Evolutionary conservation across 2,329 filamentous ascomycete species (phyloP).

Genomic region (Penicillium sp.): DNA sequence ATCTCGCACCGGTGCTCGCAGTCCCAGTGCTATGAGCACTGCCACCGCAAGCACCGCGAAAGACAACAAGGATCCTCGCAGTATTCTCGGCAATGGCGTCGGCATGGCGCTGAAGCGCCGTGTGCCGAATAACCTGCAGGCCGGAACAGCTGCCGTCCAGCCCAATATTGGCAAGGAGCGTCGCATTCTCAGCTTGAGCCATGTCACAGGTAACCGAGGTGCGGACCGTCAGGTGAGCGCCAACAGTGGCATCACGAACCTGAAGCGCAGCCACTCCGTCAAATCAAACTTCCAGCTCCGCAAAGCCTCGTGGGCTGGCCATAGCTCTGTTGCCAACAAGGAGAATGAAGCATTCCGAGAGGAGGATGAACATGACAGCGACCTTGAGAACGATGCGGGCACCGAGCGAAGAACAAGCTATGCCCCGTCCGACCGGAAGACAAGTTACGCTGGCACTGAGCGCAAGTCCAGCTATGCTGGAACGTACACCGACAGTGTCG

Average conservation of each 20-base stretch:
- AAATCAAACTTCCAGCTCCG: slow-evolving; percentile 61
- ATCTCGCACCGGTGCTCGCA: slow-evolving; percentile 34
- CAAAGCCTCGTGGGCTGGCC: slow-evolving; percentile 69
- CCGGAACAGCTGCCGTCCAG: slow-evolving; percentile 44
- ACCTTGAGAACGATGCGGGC: slow-evolving; percentile 51
- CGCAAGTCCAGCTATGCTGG: slow-evolving; percentile 30
- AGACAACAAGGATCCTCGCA: slow-evolving; percentile 35
- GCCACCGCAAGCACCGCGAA: slow-evolving; percentile 32
- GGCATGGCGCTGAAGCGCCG: slow-evolving; percentile 53
- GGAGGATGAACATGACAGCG: slow-evolving; percentile 55
- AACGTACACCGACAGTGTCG: slow-evolving; percentile 42
- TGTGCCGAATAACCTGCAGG: slow-evolving; percentile 44
- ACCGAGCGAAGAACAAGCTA: slow-evolving; percentile 47
- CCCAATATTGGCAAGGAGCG: slow-evolving; percentile 58
- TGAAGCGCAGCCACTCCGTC: slow-evolving; percentile 77
- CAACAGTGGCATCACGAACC: slow-evolving; percentile 50
- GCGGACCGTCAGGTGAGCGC: slow-evolving; percentile 34
- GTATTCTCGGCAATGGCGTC: slow-evolving; percentile 42
- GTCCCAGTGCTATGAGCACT: slow-evolving; percentile 33
- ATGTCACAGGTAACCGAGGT: slow-evolving; percentile 72
- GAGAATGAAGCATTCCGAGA: slow-evolving; percentile 65
- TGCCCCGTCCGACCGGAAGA: slow-evolving; percentile 37
- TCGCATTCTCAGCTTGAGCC: slow-evolving; percentile 84
- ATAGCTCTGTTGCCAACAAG: slow-evolving; percentile 49
- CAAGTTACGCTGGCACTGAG: slow-evolving; percentile 42